Evolutionary conservation across 176 grass and related monocot genomes (phyloP).

Genomic region (Zizania latifolia): DNA sequence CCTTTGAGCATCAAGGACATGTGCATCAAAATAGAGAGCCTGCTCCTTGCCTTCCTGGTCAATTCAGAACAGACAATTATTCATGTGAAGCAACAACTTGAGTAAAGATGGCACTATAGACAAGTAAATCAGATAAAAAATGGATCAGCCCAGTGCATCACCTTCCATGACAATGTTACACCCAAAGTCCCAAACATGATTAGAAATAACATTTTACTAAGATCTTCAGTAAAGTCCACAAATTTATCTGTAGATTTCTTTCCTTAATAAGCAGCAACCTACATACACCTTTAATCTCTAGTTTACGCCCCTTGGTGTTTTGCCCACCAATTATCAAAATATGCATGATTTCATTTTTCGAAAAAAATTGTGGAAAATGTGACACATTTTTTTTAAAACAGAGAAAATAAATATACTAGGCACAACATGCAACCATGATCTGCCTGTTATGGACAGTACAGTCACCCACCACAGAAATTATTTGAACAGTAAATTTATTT

Average conservation of each 20-base stretch:
- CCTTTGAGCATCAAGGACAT: conserved; percentile 74
- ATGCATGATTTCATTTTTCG: background rate
- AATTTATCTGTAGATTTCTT: background rate
- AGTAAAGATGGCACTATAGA: background rate
- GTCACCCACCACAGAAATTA: background rate
- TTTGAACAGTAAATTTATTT: background rate
- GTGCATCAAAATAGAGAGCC: conserved; percentile 78
- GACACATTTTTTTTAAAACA: background rate
- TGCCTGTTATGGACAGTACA: background rate
- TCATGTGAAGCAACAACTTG: background rate
- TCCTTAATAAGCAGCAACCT: background rate
- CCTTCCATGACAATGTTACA: background rate
- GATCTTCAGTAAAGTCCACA: background rate
- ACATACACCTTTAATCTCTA: background rate
- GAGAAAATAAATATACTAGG: background rate
- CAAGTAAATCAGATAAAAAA: background rate
- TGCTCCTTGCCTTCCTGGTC: conserved; percentile 74
- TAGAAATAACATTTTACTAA: background rate
- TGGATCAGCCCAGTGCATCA: background rate
- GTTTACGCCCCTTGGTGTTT: background rate
- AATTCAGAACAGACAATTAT: conserved; percentile 13
- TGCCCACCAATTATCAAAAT: background rate
- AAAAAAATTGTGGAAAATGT: background rate
- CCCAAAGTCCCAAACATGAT: background rate
- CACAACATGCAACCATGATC: background rate